A percentile compares a stretch with the other conserved stretches of the same genome.
Evolutionary conservation across 2,329 filamentous ascomycete species (phyloP).

Genomic region (Cladosporium halotolerans): DNA sequence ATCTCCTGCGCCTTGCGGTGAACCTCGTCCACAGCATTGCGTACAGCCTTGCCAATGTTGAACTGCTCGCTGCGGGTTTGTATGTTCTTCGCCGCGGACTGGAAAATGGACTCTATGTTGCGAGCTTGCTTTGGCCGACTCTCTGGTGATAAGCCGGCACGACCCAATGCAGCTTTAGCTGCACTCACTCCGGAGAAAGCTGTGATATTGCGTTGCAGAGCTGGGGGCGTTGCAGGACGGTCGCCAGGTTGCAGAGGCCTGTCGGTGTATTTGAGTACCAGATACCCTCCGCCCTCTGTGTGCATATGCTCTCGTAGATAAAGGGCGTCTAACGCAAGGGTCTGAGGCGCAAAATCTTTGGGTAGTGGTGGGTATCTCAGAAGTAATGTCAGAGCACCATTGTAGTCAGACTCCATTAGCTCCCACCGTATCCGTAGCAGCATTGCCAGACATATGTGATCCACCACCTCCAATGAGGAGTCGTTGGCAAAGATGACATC

Average conservation of each 20-base stretch:
- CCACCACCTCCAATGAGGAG: slow-evolving; percentile 69
- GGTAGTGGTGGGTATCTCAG: slow-evolving; percentile 70
- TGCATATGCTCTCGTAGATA: slow-evolving; percentile 63
- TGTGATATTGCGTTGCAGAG: slow-evolving; percentile 29
- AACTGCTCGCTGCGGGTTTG: slow-evolving; percentile 68
- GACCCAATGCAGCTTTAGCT: slow-evolving; percentile 7
- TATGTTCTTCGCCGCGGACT: slow-evolving; percentile 69
- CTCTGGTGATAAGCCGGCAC: slow-evolving; percentile 2
- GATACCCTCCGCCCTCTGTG: slow-evolving; percentile 53
- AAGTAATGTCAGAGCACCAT: slow-evolving; percentile 71
- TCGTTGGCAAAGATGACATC: slow-evolving; percentile 87
- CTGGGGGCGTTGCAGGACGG: slow-evolving; percentile 28
- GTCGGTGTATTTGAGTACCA: slow-evolving; percentile 66
- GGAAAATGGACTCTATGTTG: slow-evolving; percentile 63
- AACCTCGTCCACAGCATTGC: slow-evolving; percentile 76
- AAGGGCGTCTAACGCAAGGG: slow-evolving; percentile 79
- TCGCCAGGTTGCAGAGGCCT: slow-evolving; percentile 31
- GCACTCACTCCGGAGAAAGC: slow-evolving; percentile 25
- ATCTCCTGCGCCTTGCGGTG: slow-evolving; percentile 66
- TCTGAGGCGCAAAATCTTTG: slow-evolving; percentile 40
- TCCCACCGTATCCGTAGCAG: slow-evolving; percentile 86
- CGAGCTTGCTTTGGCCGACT: slow-evolving; percentile 7
- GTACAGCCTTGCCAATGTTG: slow-evolving; percentile 71
- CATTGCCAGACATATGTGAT: slow-evolving; percentile 92
- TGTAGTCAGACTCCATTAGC: slow-evolving; percentile 80